Evolutionary conservation across 805 yeast species (phyloP).

Genomic region (Kodamaea leandrae): DNA sequence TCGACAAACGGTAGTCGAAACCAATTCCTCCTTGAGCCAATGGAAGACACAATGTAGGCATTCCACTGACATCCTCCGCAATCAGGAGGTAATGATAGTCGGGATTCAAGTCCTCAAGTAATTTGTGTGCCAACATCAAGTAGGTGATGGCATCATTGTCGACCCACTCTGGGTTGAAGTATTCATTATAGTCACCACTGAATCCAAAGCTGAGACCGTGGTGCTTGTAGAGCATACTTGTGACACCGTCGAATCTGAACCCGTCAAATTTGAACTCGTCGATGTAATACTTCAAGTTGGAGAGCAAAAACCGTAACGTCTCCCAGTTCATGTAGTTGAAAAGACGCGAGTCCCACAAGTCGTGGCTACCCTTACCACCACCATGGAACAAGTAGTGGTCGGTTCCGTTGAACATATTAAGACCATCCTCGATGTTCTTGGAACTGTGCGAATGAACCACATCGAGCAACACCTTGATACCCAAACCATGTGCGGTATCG

Average conservation of each 20-base stretch:
- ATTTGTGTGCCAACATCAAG: conserved; percentile 84
- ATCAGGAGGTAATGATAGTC: conserved; percentile 59
- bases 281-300: conserved; percentile 79
- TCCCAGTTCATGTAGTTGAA: conserved; percentile 92
- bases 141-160: conserved; percentile 87
- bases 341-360: conserved; percentile 93
- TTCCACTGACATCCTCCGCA: conserved; percentile 97
- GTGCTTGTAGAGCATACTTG: conserved; percentile 86
- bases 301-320: conserved; percentile 78
- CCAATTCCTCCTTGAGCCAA: conserved; percentile 82
- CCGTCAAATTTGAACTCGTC: conserved; percentile 91
- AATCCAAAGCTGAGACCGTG: conserved; percentile 92
- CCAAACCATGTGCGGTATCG: conserved; percentile 88
- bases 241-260: conserved; percentile 94
- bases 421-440: conserved; percentile 89
- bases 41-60: conserved; percentile 89
- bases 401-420: conserved; percentile 91
- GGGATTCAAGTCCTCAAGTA: conserved; percentile 55
- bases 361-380: conserved; percentile 86
- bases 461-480: conserved; percentile 82
- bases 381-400: conserved; percentile 93
- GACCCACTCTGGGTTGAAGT: conserved; percentile 72
- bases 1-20: conserved; percentile 87
- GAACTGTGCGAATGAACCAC: conserved; percentile 97
- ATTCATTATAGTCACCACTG: conserved; percentile 90